These are phyloP conservation scores for Thielaviopsis populi DNA, from an alignment of 2,329 filamentous ascomycete genomes.

Conservation along the genomic window DNA sequence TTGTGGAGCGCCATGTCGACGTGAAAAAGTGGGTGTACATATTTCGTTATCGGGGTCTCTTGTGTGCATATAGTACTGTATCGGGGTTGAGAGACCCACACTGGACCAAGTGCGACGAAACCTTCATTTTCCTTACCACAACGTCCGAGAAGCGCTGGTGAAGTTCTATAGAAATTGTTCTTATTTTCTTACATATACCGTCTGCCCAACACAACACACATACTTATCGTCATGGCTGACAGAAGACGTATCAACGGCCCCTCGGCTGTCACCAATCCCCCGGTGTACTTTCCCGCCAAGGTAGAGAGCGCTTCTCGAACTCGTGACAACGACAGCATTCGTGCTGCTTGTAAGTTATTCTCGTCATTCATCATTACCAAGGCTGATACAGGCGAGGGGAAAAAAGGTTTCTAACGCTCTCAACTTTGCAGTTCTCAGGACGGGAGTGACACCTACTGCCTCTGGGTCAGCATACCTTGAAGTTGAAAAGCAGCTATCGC, in stretches of 20 bases:
- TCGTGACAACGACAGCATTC: conserved; percentile 53
- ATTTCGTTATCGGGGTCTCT: neutral
- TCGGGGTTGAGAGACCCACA: neutral
- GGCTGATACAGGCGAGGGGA: no score
- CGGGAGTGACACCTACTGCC: conserved; percentile 80
- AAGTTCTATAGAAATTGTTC: neutral
- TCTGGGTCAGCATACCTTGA: conserved; percentile 84
- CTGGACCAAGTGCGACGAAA: neutral
- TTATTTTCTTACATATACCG: neutral
- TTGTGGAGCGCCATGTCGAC: neutral
- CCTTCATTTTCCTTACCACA: neutral
- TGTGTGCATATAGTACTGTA: neutral
- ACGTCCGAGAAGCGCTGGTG: neutral
- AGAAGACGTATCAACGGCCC: conserved; percentile 84
- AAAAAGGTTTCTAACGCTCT: neutral
- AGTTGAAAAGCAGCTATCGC: conserved; percentile 29
- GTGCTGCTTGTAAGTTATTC: conserved; percentile 63
- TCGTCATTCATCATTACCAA: neutral
- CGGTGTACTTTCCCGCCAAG: conserved; percentile 46
- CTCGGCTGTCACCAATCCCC: conserved; percentile 57
- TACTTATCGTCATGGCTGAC: conserved; percentile 48
- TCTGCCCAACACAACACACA: neutral
- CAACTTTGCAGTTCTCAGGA: conserved; percentile 56
- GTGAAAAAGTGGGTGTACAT: conserved; percentile 11
- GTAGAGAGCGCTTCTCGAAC: conserved; percentile 29